These are phyloP conservation scores for Coffea canephora DNA, from an alignment of 257 asterid genomes.

Conservation along the genomic window DNA sequence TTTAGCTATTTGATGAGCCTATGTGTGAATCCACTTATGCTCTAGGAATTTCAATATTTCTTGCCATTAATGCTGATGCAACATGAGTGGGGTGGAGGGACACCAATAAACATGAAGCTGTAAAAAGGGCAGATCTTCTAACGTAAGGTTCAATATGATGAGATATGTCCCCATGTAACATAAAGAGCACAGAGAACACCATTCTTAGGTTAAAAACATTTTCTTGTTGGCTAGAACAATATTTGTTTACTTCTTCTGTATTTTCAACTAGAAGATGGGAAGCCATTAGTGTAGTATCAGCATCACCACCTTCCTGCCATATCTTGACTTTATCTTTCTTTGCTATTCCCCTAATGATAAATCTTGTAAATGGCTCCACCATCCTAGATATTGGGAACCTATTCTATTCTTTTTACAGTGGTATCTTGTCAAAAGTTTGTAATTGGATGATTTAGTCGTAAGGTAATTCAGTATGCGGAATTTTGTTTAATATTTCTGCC, in stretches of 20 bases:
- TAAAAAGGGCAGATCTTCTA: constrained; percentile 83
- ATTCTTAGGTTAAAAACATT: constrained; percentile 6
- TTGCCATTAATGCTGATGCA: constrained; percentile 70
- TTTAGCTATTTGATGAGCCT: constrained; percentile 80
- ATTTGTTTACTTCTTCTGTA: background rate
- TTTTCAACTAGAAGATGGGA: background rate
- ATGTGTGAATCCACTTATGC: constrained; percentile 89
- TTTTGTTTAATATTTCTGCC: background rate
- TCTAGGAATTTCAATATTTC: constrained; percentile 56
- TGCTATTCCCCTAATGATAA: background rate
- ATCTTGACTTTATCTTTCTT: background rate
- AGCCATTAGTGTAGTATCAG: background rate
- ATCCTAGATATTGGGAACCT: background rate
- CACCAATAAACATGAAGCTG: constrained; percentile 76
- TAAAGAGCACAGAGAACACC: constrained; percentile 3
- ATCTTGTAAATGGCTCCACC: background rate
- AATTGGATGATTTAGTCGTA: background rate
- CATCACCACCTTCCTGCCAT: background rate
- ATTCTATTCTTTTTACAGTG: background rate
- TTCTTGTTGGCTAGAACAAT: no score
- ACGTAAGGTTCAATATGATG: constrained; percentile 84
- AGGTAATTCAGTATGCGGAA: background rate
- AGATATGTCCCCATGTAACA: constrained; percentile 61
- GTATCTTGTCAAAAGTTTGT: background rate
- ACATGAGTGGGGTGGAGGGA: constrained; percentile 88